Evolutionary conservation across 1,139 yeast genomes (phyloP), one percentile per base, ranked within the genome.

Genomic region (Scheffersomyces lignicola): DNA sequence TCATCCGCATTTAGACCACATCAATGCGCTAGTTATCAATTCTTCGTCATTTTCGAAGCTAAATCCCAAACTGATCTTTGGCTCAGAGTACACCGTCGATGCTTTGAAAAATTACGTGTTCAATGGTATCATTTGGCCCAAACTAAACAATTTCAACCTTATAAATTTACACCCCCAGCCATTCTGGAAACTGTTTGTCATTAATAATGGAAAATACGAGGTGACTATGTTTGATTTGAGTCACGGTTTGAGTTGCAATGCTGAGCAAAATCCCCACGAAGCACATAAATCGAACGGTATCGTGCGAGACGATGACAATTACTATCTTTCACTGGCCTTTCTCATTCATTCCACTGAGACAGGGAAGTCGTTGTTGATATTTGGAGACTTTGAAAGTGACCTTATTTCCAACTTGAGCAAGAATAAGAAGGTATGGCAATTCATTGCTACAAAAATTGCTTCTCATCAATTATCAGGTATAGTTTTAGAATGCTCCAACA

Each of bases 371-470:
- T 35, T 86, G 5, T 54, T 85, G 12, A 58, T 83, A 4, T 87
- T 86, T 68, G 96, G 96, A 1, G 96, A 87, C 54, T 78, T 86
- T 34, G 95, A 87, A 54, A 74, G 86, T 29, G 95, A 86, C 53
- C 26, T 51, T 4, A 56, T 68, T 0, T 73, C 83, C 7, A 51
- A 56, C 2, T 47, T 61, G 5, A 51, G 65, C 14, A 61, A 63
- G 9, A 82, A 84, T 48, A 41, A 43, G 3, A 41, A 41, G 0
- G 72, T 86, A 2, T 88, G 96, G 96, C 38, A 54, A 3, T 48
- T 55, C 10, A 62, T 85, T 1, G 76, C 85, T 0, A 70, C 73
- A 0, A 50, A 67, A 26, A 60, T 83, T 1, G 49, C 63, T 0
- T 33, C 56, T 4, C 43, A 51, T 12, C 31, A 40, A 15, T 57